Evolutionary conservation across 768 basidiomycete genomes (phyloP).

Genomic region (Boletus coccyginus): DNA sequence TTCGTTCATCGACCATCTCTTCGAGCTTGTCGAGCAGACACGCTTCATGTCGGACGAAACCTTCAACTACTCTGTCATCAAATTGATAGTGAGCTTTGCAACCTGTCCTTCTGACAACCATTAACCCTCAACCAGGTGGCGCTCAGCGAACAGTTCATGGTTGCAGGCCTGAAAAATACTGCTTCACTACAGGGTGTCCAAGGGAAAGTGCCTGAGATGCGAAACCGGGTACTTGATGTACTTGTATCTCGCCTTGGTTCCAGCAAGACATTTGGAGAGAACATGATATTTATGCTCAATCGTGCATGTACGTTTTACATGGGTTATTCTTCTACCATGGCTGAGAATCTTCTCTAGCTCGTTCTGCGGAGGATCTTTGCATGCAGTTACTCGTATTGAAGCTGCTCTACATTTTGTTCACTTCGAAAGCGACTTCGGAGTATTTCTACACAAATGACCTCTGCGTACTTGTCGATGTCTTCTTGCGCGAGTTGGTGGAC

Average conservation of each 20-base stretch:
- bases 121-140: conserved; percentile 59
- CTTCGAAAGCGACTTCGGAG: conserved; percentile 87
- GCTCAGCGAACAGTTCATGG: conserved; percentile 99
- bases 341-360: conserved; percentile 47
- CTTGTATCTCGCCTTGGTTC: conserved; percentile 80
- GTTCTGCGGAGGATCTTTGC: conserved; percentile 86
- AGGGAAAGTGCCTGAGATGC: conserved; percentile 38
- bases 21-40: conserved; percentile 93
- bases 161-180: conserved; percentile 55
- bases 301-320: conserved; percentile 69
- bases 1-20: conserved; percentile 81
- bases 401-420: conserved; percentile 91
- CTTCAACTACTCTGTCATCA: conserved; percentile 94
- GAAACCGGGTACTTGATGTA: conserved; percentile 80
- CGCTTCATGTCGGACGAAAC: conserved; percentile 84
- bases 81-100: conserved; percentile 68
- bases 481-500: conserved; percentile 90
- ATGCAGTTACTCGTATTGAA: conserved; percentile 95
- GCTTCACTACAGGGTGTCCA: conserved; percentile 22
- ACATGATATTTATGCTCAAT: conserved; percentile 99
- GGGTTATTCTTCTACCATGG: not conserved
- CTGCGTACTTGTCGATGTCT: conserved; percentile 94
- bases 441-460: conserved; percentile 99
- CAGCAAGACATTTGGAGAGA: conserved; percentile 96
- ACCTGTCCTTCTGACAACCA: not conserved